These are phyloP conservation scores for Candida sphagnicola DNA, from an alignment of 805 yeast genomes.

Conservation along the genomic window DNA sequence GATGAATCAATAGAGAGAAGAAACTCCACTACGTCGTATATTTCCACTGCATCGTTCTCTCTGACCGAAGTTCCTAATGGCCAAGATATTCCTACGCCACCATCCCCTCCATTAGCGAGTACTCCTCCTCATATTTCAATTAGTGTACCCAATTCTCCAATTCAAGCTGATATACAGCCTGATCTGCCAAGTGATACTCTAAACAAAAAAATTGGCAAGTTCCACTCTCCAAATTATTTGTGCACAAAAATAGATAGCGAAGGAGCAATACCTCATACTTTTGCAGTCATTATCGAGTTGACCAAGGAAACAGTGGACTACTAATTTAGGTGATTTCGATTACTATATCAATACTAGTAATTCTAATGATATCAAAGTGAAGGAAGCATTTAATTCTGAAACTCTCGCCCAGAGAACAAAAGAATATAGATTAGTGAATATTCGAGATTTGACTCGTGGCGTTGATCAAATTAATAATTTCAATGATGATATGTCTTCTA, in stretches of 20 bases:
- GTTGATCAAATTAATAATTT: constrained; percentile 13
- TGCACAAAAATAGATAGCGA: constrained; percentile 35
- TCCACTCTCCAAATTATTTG: constrained; percentile 33
- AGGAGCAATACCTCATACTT: constrained; percentile 46
- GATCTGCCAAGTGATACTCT: constrained; percentile 7
- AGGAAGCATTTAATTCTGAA: constrained; percentile 36
- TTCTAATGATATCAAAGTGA: constrained; percentile 39
- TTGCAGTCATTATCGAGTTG: constrained; percentile 48
- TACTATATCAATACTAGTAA: constrained; percentile 38
- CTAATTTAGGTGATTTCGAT: constrained; percentile 40
- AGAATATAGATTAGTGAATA: constrained; percentile 21
- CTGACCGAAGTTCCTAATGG: not conserved
- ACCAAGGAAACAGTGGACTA: constrained; percentile 45
- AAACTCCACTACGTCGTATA: not conserved
- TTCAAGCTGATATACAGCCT: constrained; percentile 8
- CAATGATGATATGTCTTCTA: not conserved
- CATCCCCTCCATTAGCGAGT: not conserved
- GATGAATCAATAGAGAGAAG: not conserved
- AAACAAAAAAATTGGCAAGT: constrained; percentile 17
- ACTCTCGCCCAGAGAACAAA: constrained; percentile 39
- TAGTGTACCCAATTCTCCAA: constrained; percentile 31
- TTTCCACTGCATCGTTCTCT: constrained; percentile 1
- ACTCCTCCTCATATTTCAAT: constrained; percentile 36
- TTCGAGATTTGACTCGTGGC: constrained; percentile 12
- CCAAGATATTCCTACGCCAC: not conserved